Conservation (phyloP, 2,329 filamentous ascomycete species). For the Hortaea sp. region DNA sequence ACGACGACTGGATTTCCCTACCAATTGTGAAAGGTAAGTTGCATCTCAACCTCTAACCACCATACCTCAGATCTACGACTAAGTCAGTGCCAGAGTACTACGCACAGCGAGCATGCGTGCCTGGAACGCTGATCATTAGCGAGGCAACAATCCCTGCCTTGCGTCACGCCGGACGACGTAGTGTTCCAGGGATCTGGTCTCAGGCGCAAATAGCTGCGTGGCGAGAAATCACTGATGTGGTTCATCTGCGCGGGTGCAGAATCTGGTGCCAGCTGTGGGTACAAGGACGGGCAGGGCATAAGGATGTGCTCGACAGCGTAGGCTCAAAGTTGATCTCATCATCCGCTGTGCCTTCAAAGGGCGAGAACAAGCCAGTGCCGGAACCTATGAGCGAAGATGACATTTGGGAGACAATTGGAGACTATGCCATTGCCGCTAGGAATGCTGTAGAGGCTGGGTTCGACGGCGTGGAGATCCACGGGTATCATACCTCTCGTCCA, state of each 20-base stretch:
- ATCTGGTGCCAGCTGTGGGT: slow-evolving; percentile 39
- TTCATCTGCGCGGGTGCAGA: slow-evolving; percentile 40
- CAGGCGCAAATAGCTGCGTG: slow-evolving; percentile 36
- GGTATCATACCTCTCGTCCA: not conserved
- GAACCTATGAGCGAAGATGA: slow-evolving; percentile 33
- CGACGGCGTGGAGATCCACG: slow-evolving; percentile 43
- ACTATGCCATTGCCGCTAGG: slow-evolving; percentile 36
- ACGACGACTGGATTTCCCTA: slow-evolving; percentile 26
- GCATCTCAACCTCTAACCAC: not conserved
- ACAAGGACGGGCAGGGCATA: slow-evolving; percentile 37
- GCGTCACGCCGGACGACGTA: slow-evolving; percentile 10
- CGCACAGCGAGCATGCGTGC: slow-evolving; percentile 19
- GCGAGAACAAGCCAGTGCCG: slow-evolving; percentile 9
- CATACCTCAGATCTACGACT: no score
- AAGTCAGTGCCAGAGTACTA: slow-evolving; percentile 20
- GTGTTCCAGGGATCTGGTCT: slow-evolving; percentile 21
- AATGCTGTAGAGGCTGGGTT: slow-evolving; percentile 48
- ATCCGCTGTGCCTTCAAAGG: slow-evolving; percentile 22
- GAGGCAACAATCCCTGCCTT: slow-evolving; percentile 26
- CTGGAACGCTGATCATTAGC: slow-evolving; percentile 22
- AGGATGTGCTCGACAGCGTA: slow-evolving; percentile 12
- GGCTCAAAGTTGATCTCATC: slow-evolving; percentile 19
- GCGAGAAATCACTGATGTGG: slow-evolving; percentile 40
- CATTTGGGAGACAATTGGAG: slow-evolving; percentile 32
- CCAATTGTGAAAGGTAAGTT: slow-evolving; percentile 6